Conservation (phyloP, 257 asterid genomes). For the Lycium barbarum region DNA sequence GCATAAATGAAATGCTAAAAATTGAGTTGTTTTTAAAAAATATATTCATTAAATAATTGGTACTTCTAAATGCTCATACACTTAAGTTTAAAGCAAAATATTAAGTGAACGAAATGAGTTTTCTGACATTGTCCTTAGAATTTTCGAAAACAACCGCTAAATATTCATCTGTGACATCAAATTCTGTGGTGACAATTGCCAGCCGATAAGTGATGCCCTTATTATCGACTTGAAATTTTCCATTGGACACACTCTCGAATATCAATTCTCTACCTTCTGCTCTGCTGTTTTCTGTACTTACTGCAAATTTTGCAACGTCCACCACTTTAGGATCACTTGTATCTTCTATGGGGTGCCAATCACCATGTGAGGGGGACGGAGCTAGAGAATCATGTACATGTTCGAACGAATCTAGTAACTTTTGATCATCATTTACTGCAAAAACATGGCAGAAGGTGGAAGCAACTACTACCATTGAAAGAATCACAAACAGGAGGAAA, state of each 20-base stretch:
- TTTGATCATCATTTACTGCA: neutral
- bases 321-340: neutral
- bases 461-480: constrained; percentile 12
- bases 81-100: neutral
- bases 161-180: too few species aligned
- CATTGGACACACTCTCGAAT: neutral
- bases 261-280: neutral
- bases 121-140: neutral
- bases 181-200: neutral
- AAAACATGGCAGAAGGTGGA: neutral
- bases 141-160: neutral
- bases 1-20: neutral
- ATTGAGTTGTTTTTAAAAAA: neutral
- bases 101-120: neutral
- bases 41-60: neutral
- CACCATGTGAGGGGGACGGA: neutral
- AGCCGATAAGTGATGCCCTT: neutral
- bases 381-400: neutral
- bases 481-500: neutral
- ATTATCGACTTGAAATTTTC: constrained; percentile 14
- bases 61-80: neutral
- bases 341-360: neutral
- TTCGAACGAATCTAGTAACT: neutral
- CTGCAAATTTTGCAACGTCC: neutral
- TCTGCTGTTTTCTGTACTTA: constrained; percentile 14